Conservation (phyloP, 371 early-diverging fungal genomes). For the Massospora cicadina region DNA sequence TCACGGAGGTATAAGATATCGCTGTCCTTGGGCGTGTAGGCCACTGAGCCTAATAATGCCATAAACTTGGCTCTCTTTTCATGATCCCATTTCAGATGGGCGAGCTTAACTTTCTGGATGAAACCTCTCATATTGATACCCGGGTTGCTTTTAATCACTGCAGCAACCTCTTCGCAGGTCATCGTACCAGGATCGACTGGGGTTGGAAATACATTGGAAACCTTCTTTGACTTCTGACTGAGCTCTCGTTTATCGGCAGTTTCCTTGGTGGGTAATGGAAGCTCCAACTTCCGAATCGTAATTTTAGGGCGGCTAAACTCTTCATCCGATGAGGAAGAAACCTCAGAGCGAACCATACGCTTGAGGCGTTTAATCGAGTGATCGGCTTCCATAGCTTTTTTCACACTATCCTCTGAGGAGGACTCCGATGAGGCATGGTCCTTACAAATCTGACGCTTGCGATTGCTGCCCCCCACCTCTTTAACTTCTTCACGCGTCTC, state of each 20-base stretch:
- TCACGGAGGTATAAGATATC: too few species aligned
- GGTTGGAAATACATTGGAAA: not conserved
- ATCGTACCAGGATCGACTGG: not conserved
- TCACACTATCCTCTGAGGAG: not conserved
- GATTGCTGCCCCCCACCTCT: constrained; percentile 29
- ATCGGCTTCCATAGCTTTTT: not conserved
- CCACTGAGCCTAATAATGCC: too few species aligned
- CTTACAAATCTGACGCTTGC: constrained; percentile 16
- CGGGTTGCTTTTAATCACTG: not conserved
- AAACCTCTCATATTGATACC: not conserved
- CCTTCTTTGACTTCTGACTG: not conserved
- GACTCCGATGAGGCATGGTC: not conserved
- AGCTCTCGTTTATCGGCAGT: too few species aligned
- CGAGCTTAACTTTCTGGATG: too few species aligned
- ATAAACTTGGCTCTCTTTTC: too few species aligned
- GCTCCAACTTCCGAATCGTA: not conserved
- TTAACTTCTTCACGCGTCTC: constrained; percentile 42
- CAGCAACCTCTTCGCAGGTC: not conserved
- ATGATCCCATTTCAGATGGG: too few species aligned
- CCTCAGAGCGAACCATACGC: not conserved
- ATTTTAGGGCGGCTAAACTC: not conserved
- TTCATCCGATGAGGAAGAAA: not conserved
- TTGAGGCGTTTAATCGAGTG: not conserved
- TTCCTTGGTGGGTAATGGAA: not conserved
- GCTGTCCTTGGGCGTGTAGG: too few species aligned